Percentiles rank a stretch among this genome's conserved stretches.
Conservation (phyloP, 2,329 filamentous ascomycete species). For the Myriangium duriaei region DNA sequence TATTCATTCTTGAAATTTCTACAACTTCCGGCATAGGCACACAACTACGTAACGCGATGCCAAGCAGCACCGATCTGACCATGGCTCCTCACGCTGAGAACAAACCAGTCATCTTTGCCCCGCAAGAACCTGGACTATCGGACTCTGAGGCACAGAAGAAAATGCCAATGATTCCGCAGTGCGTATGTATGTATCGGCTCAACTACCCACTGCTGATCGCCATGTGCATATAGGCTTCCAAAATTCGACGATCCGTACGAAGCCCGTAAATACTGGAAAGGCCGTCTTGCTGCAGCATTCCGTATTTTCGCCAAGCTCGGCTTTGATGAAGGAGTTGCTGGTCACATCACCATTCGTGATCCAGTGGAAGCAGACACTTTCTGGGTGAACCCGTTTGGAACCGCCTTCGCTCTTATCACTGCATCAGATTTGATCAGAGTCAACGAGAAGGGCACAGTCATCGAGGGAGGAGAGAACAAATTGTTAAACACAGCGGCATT, state of each 20-base stretch:
- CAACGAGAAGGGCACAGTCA: conserved; percentile 30
- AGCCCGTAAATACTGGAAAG: conserved; percentile 30
- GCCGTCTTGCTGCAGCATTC: conserved; percentile 33
- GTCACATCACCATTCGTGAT: conserved; percentile 32
- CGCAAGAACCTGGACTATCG: conserved; percentile 12
- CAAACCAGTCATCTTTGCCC: conserved; percentile 8
- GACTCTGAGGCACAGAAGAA: conserved; percentile 9
- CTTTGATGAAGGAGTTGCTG: conserved; percentile 21
- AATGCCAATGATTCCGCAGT: conserved; percentile 11
- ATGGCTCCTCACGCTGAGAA: conserved; percentile 13
- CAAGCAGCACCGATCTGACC: no score
- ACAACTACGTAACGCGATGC: no score
- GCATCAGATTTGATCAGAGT: conserved; percentile 36
- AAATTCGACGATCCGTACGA: conserved; percentile 26
- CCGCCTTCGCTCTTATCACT: conserved; percentile 31
- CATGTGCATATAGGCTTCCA: conserved; percentile 12
- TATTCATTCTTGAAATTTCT: no score
- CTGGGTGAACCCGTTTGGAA: conserved; percentile 32
- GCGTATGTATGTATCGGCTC: neutral
- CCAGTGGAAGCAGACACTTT: conserved; percentile 26
- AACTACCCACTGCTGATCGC: neutral
- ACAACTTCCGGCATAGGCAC: no score
- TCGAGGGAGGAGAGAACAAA: conserved; percentile 28
- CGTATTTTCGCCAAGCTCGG: conserved; percentile 30
- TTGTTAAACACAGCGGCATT: conserved; percentile 34